Conservation (phyloP, 169 alveolate species). For the Neospora caninum region DNA sequence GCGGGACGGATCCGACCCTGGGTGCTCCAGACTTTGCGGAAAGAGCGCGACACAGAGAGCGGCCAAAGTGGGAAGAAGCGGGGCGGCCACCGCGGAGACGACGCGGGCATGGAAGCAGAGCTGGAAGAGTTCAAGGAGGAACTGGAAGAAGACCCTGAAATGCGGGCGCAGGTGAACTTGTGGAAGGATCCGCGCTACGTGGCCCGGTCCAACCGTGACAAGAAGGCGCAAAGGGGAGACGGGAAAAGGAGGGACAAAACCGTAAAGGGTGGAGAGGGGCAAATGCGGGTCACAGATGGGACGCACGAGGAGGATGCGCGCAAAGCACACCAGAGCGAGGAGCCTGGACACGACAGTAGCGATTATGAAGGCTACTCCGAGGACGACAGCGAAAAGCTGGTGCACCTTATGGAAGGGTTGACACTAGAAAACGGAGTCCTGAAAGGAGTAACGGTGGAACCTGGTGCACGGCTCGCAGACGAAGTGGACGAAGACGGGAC, state of each 20-base stretch:
- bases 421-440: slow-evolving; percentile 46
- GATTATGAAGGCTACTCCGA: background rate
- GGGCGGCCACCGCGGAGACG: slow-evolving; percentile 4
- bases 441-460: background rate
- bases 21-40: slow-evolving; percentile 49
- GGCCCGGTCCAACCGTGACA: background rate
- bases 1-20: slow-evolving; percentile 10
- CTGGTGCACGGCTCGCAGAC: background rate
- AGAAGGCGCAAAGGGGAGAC: background rate
- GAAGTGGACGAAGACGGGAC: background rate
- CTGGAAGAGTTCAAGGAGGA: slow-evolving; percentile 65
- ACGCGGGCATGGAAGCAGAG: slow-evolving; percentile 43
- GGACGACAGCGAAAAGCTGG: slow-evolving; percentile 47
- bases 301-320: background rate
- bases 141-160: slow-evolving; percentile 65
- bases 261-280: background rate
- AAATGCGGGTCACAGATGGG: background rate
- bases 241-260: background rate
- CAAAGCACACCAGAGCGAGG: background rate
- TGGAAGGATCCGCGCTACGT: slow-evolving; percentile 55
- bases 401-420: slow-evolving; percentile 60
- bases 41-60: slow-evolving; percentile 19
- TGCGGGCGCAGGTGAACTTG: slow-evolving; percentile 59
- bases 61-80: background rate
- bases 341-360: background rate